phyloP scores from a whole-genome alignment of 371 early-diverging fungal species.

The Mucor saturninus region DNA sequence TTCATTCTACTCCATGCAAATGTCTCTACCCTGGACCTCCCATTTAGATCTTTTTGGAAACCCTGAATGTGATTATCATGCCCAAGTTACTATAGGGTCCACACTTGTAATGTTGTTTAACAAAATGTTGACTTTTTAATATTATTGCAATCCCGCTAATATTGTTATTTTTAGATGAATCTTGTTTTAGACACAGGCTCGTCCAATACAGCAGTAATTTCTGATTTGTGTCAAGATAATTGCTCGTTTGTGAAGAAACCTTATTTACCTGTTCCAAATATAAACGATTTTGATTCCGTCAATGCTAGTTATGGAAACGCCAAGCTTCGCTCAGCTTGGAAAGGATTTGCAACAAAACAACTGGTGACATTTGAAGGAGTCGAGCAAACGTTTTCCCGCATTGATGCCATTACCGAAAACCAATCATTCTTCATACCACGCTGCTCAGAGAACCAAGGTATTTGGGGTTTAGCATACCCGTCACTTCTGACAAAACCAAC shows the following conservation, averaged over 20 bases:
- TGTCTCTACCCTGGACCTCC: constrained; percentile 7
- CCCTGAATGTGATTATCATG: constrained; percentile 20
- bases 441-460: constrained; percentile 13
- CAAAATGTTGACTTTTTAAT: background rate
- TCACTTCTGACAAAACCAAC: constrained; percentile 10
- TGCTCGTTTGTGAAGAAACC: constrained; percentile 17
- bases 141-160: background rate
- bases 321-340: constrained; percentile 13
- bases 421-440: constrained; percentile 14
- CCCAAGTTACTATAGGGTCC: constrained; percentile 14
- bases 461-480: constrained; percentile 13
- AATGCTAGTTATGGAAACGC: constrained; percentile 17
- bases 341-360: constrained; percentile 13
- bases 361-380: constrained; percentile 6
- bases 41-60: constrained; percentile 14
- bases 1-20: background rate
- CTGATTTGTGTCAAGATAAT: constrained; percentile 5
- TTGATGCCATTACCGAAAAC: constrained; percentile 14
- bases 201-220: constrained; percentile 14
- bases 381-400: constrained; percentile 1
- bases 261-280: constrained; percentile 9
- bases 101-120: background rate
- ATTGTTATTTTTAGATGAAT: constrained; percentile 10
- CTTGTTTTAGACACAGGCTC: constrained; percentile 19
- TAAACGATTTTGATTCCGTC: constrained; percentile 6